Base-by-base conservation (phyloP, 2,329 filamentous ascomycete species). In the Knufia petricola region DNA sequence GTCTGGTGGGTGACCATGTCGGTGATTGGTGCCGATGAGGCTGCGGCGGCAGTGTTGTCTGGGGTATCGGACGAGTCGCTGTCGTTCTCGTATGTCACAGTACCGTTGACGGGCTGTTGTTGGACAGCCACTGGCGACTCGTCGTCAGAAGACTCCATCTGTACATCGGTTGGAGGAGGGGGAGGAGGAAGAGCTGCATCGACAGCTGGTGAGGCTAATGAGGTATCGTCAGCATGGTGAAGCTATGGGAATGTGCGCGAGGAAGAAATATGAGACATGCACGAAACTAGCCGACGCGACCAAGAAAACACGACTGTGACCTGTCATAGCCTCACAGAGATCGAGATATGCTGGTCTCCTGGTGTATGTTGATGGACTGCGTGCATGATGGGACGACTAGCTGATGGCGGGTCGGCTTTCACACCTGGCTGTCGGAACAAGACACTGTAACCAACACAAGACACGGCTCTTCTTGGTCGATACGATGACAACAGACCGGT, bases 51-150 rank as follows among this genome's bases (percentile, higher is more conserved):
- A 60, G 70, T 67, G 55, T 71, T 66, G 60, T 84, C 78, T 62
- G 78, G 76, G 58, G 78, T 72, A 61, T 94, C 84, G 60, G 85
- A 88, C 52, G 84, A 74, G 59, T 88, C 85, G 73, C 81, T 87
- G 59, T 87, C 85, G 67, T 77, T 84, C 56, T 75, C 75, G 53
- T 75, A 70, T 39, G 60, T 52, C 28, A 69, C 69, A 52, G 68
- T 70, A 43, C 66, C 63, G 48, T 67, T 65, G 61, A 54, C 63
- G 66, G 57, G 73, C 68, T 58, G 73, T 70, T 55, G 72, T 68
- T 55, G 70, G 67, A 58, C n/a, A 32, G 26, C 41, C 9, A 44
- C 41, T 4, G 78, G 75, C 63, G 78, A 77, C 59, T 72, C 63
- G 66, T 82, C 84, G 68, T 87, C 85, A 61, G 76, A 73, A 62